Evolutionary conservation across 331 rosid species (phyloP).

Genomic region (Acacia pycnantha): DNA sequence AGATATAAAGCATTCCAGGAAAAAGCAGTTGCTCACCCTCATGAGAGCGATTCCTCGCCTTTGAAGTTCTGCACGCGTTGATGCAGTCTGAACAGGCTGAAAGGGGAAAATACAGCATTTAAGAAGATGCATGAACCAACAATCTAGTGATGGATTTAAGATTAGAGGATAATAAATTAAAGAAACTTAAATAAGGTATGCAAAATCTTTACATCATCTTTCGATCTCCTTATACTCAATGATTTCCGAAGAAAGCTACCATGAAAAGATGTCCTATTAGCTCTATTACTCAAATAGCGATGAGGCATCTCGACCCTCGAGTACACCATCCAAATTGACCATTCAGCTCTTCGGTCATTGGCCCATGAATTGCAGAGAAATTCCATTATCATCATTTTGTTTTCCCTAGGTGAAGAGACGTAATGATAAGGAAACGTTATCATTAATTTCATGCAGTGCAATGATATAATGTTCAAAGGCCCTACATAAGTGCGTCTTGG

Average conservation of each 20-base stretch:
- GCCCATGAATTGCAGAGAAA: conserved; percentile 68
- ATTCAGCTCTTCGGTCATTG: conserved; percentile 78
- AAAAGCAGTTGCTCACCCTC: conserved; percentile 53
- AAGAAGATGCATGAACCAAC: conserved; percentile 5
- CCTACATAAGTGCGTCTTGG: conserved; percentile 11
- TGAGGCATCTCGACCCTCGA: conserved; percentile 85
- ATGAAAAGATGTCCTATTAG: conserved; percentile 33
- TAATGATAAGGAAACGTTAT: conserved; percentile 10
- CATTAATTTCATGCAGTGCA: conserved; percentile 11
- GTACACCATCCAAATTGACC: conserved; percentile 97
- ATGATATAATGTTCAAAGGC: conserved; percentile 11
- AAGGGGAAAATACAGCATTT: conserved; percentile 9
- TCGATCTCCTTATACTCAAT: conserved; percentile 49
- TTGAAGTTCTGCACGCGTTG: conserved; percentile 83
- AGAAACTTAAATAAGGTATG: conserved; percentile 3
- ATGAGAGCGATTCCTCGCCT: conserved; percentile 87
- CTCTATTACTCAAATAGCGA: conserved; percentile 49
- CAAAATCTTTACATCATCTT: conserved; percentile 69
- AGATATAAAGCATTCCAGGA: not conserved
- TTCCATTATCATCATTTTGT: conserved; percentile 69
- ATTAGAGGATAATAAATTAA: not conserved
- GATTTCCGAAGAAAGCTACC: conserved; percentile 53
- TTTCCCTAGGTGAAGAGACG: conserved; percentile 52
- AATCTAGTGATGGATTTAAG: conserved; percentile 10
- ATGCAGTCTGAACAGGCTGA: conserved; percentile 84